Evolutionary conservation across 2,329 filamentous ascomycete genomes (phyloP), one percentile per base, ranked within the genome.

Genomic region (Paraphaeosphaeria sporulosa): DNA sequence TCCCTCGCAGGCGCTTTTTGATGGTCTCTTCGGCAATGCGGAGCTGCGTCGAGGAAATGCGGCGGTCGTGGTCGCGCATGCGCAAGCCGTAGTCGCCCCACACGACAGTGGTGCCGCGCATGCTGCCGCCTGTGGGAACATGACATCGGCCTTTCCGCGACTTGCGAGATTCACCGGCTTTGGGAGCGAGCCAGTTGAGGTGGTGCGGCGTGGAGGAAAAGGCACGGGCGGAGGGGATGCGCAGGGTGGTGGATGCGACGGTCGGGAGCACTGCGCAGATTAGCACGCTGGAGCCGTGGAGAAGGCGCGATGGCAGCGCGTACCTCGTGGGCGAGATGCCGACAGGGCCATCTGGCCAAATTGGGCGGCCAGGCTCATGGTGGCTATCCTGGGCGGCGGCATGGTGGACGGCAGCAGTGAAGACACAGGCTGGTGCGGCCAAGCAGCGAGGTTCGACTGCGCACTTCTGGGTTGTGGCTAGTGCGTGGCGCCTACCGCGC

Each of bases 21-120:
- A 99, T 98, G 2, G 94, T 95, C 69, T 97, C 93, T 76, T 97
- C 94, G 63, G 93, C 95, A 74, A 93, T 89, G 81, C 94, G 94
- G 64, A 99, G 86, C 70, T 96, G 92, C 66, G 88, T 83, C 25
- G 95, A 92, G 68, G 90, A 93, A 76, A 99, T 92, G 73, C 95
- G 88, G 59, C 95, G 91, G 81, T 97, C 91, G 78, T 97, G 92
- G 80, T 99, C 95, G 64, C 85, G 89, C 89, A 99, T 95, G 59
- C 95, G 91, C 68, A 99, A 83, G 9, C 95, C 95, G 76, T 94
- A 99, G 78, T 98, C 94, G 57, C 95, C 95, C 93, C 93, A 98
- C 59, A 96, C 89, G 21, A 99, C 91, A 0, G 94, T 98, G 38
- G 95, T 99, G 69, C 95, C 95, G 77, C 96, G 93, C 38, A 86